Conservation (phyloP, 78 protist genomes). For the Dictyostelium capitatum region DNA sequence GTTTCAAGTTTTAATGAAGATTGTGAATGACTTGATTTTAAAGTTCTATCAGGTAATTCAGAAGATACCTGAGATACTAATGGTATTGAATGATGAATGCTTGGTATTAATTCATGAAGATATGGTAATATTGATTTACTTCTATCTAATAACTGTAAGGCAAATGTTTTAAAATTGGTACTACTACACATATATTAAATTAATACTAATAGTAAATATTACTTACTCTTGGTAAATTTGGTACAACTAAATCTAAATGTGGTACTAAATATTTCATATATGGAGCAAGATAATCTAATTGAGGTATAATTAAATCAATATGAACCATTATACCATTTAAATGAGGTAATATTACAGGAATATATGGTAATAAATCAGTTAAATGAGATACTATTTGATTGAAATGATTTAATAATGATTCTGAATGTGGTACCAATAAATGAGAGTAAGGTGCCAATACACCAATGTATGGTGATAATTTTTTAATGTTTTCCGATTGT, state of each 20-base stretch:
- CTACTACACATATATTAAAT: too few species aligned
- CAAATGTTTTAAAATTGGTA: too few species aligned
- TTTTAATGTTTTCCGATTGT: not conserved
- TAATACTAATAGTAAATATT: too few species aligned
- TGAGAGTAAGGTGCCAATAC: not conserved
- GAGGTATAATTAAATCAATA: constrained; percentile 52
- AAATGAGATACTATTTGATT: constrained; percentile 12
- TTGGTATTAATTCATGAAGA: constrained; percentile 44
- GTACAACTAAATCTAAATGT: constrained; percentile 27
- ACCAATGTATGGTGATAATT: constrained; percentile 44
- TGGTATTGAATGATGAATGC: not conserved
- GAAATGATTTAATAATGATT: constrained; percentile 23
- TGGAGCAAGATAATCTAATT: constrained; percentile 49
- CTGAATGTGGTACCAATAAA: constrained; percentile 30
- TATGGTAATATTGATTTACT: constrained; percentile 54
- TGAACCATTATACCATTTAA: not conserved
- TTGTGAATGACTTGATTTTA: constrained; percentile 21
- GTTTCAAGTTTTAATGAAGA: constrained; percentile 27
- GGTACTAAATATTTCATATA: constrained; percentile 30
- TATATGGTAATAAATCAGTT: constrained; percentile 47
- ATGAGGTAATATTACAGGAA: constrained; percentile 46
- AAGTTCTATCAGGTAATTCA: constrained; percentile 27
- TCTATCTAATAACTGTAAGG: constrained; percentile 44
- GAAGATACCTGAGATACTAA: not conserved
- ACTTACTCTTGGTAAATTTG: constrained; percentile 19